Evolutionary conservation across 2,329 filamentous ascomycete genomes (phyloP).

Genomic region (Trichophyton equinum): DNA sequence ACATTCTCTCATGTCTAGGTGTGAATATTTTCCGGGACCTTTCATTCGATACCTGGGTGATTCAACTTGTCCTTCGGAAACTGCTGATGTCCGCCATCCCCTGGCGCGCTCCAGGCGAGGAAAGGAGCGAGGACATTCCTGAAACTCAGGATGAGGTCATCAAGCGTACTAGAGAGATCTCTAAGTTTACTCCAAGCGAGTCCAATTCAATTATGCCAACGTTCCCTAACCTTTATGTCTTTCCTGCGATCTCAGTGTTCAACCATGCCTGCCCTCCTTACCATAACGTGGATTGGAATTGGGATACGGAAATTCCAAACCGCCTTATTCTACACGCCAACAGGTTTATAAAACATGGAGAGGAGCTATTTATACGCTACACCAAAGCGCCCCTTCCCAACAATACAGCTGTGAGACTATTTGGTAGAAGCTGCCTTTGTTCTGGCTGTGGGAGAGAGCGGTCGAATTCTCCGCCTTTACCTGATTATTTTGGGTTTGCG

Average conservation of each 20-base stretch:
- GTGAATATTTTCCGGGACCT: conserved; percentile 28
- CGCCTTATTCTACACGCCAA: conserved; percentile 21
- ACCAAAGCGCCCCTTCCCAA: background rate
- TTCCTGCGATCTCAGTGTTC: conserved; percentile 24
- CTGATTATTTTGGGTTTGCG: conserved; percentile 1
- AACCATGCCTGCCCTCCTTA: conserved; percentile 17
- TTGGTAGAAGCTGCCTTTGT: conserved; percentile 7
- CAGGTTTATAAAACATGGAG: conserved; percentile 15
- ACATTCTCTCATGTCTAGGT: conserved; percentile 24
- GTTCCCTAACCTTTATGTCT: conserved; percentile 22
- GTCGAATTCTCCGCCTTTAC: background rate
- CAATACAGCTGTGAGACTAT: conserved; percentile 8
- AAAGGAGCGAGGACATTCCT: conserved; percentile 5
- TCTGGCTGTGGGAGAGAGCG: background rate
- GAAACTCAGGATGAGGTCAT: conserved; percentile 4
- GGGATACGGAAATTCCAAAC: conserved; percentile 19
- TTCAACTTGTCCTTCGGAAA: conserved; percentile 24
- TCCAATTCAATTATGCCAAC: conserved; percentile 12
- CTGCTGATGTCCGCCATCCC: conserved; percentile 22
- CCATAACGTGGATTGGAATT: conserved; percentile 23
- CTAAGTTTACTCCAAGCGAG: background rate
- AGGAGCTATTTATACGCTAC: conserved; percentile 18
- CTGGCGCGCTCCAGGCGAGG: conserved; percentile 17
- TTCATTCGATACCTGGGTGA: conserved; percentile 28
- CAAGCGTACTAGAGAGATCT: conserved; percentile 6